phyloP scores from a whole-genome alignment of 2,329 filamentous ascomycete genomes.

The Sordariomycetes sp. region DNA sequence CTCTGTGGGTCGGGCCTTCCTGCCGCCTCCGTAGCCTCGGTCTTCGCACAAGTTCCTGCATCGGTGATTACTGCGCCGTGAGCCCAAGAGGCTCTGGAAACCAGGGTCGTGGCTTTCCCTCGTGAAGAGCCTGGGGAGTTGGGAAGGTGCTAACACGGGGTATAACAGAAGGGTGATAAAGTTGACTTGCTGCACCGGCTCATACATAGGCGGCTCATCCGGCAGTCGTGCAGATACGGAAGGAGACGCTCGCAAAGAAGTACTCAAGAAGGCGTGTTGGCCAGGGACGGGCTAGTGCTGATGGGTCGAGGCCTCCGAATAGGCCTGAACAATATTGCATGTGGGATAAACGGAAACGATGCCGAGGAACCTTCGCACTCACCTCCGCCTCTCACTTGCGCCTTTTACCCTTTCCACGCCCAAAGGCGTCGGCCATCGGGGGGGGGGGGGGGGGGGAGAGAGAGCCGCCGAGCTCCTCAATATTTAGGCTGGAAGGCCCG shows the following conservation, averaged over 20 bases:
- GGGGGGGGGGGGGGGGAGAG: too few relatives aligned
- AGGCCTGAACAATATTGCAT: not conserved
- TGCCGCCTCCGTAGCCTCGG: not conserved
- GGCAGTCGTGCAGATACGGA: not conserved
- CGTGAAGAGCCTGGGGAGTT: not conserved
- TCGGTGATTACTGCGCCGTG: not conserved
- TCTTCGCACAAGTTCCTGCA: not conserved
- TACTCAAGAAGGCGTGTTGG: not conserved
- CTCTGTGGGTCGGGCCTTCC: not conserved
- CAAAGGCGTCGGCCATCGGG: not conserved
- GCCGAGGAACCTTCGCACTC: not conserved
- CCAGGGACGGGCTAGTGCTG: not conserved
- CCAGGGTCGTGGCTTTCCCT: not conserved
- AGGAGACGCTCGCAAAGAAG: not conserved
- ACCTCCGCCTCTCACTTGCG: not conserved
- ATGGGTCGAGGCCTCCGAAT: not conserved
- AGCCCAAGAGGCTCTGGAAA: not conserved
- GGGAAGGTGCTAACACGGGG: not conserved
- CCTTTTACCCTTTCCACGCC: not conserved
- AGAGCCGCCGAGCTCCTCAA: conserved; percentile 1
- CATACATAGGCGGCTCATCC: not conserved
- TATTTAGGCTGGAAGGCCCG: conserved; percentile 5
- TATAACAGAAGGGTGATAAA: not conserved
- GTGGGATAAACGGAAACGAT: not conserved
- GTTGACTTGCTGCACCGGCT: not conserved